These are phyloP conservation scores for Cocos nucifera DNA, from an alignment of 176 grass and related monocot species.

Conservation along the genomic window DNA sequence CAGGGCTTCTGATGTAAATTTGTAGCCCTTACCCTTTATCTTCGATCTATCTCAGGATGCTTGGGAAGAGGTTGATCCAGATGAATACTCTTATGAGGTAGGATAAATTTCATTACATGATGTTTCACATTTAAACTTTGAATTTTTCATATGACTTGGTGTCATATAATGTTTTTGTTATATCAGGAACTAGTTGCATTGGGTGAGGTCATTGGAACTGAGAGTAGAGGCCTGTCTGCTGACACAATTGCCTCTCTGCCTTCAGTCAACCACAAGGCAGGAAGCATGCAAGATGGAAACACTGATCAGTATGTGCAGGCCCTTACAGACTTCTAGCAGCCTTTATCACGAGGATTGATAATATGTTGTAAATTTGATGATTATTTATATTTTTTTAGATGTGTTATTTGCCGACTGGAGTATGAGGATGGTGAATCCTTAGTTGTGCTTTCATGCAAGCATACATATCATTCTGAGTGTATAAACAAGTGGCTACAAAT, in stretches of 20 bases:
- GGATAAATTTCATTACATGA: constrained; percentile 5
- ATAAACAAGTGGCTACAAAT: constrained; percentile 98
- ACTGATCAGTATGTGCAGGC: constrained; percentile 75
- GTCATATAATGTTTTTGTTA: constrained; percentile 10
- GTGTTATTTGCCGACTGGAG: constrained; percentile 91
- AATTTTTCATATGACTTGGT: too few species aligned
- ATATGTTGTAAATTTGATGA: too few species aligned
- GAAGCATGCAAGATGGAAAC: constrained; percentile 70
- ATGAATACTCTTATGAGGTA: constrained; percentile 95
- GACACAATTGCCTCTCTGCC: constrained; percentile 84
- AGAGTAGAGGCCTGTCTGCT: constrained; percentile 82
- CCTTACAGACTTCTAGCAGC: constrained; percentile 20
- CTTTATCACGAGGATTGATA: not conserved
- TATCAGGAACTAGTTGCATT: constrained; percentile 84
- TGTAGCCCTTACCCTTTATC: not conserved
- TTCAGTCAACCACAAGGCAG: constrained; percentile 73
- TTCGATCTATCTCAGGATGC: constrained; percentile 58
- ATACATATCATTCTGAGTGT: constrained; percentile 83
- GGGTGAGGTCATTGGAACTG: constrained; percentile 87
- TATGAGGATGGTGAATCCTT: constrained; percentile 91
- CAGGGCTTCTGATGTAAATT: too few species aligned
- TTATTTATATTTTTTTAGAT: constrained; percentile 38
- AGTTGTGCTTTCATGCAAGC: constrained; percentile 79
- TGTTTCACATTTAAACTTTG: too few species aligned
- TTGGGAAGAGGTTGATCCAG: constrained; percentile 96